Base-by-base conservation (phyloP, 1,284 basidiomycete species). In the Caloboletus firmus region DNA sequence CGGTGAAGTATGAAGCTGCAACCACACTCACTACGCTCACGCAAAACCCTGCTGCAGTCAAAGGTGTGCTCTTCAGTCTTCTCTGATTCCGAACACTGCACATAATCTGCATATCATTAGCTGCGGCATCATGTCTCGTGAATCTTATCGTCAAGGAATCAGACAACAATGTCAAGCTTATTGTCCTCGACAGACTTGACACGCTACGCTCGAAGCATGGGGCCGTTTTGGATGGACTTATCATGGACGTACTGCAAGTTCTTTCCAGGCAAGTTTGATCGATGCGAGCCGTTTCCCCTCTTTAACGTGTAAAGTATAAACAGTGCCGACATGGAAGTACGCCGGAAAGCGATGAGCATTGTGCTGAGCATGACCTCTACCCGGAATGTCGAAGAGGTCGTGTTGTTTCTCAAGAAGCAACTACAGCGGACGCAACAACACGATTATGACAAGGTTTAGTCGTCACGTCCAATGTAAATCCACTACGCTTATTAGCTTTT, bases 151-250 rank as follows among this genome's bases (percentile, higher is more conserved):
- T 91, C 69, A 96, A 95, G 76, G 95, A 98, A 75, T 94, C 94
- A 2, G 96, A 98, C 78, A 99, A 99, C 78, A 99, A 99, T 65
- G 96, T 98, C 74, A 99, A 99, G 75, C 84, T 99, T 54, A 99
- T 99, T 60, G 97, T 99, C 11, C 82, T 99, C 32, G 93, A 97
- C 69, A 87, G 97, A 45, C 85, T 99, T 42, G 93, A 98, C 53
- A 74, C 74, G 24, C 80, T 99, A 18, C 85, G 93, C 34, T 77
- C 85, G 28, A 93, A 90, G 68, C 95, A 98, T 72, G 94, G 93
- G 34, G 91, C 93, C 69, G 87, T 98, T 47, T 77, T 99, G 45
- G 95, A 99, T 69, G 81, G 87, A 9, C 83, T 98, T 57, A 94
- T 96, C 62, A 96, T 98, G 91, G 97, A 99, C 67, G 85, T 99